Conservation (phyloP, 164 flowering plant genomes). For the Platanus orientalis region DNA sequence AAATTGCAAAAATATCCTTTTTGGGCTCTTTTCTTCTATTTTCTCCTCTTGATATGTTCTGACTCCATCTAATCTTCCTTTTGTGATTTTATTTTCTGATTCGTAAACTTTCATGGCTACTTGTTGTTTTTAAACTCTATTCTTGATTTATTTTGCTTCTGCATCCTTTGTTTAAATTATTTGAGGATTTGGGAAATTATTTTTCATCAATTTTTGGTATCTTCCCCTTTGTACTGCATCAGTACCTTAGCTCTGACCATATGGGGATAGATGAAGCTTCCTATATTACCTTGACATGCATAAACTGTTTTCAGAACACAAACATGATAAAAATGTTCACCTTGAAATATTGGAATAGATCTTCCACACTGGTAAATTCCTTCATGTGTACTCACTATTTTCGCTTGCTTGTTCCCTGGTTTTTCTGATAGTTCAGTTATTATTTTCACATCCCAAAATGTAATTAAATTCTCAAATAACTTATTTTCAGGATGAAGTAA, state of each 20-base stretch:
- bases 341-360: background rate
- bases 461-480: background rate
- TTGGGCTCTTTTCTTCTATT: too few relatives aligned
- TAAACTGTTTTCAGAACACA: background rate
- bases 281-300: background rate
- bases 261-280: background rate
- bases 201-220: too few relatives aligned
- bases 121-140: too few relatives aligned
- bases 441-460: background rate
- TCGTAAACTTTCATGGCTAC: too few relatives aligned
- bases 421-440: background rate
- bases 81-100: too few relatives aligned
- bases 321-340: background rate
- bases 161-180: too few relatives aligned
- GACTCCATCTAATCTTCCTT: background rate
- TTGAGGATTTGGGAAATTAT: too few relatives aligned
- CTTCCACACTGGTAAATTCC: background rate
- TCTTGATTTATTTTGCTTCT: too few relatives aligned
- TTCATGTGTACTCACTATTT: background rate
- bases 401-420: background rate
- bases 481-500: constrained; percentile 76
- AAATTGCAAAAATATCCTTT: too few relatives aligned
- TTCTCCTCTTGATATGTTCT: too few relatives aligned
- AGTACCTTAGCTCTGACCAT: background rate
- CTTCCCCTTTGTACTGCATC: too few relatives aligned